Evolutionary conservation across 2,329 filamentous ascomycete species (phyloP).

Genomic region (Calonectria pauciramosa): DNA sequence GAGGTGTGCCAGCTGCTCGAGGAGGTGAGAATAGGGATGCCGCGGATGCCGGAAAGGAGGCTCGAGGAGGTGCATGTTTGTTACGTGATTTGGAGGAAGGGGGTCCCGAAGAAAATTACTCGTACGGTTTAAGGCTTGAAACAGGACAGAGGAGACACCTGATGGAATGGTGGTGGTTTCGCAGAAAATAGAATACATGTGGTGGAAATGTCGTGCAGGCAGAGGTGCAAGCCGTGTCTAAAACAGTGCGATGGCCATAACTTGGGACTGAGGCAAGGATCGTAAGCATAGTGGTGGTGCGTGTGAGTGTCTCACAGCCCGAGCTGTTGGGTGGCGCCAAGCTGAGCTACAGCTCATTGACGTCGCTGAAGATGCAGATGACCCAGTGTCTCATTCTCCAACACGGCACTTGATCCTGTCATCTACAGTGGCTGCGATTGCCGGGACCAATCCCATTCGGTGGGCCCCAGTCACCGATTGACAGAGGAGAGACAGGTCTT

Average conservation of each 20-base stretch:
- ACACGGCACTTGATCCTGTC: slow-evolving; percentile 8
- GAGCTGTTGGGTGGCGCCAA: not conserved
- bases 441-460: not conserved
- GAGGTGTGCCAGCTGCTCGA: not conserved
- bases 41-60: not conserved
- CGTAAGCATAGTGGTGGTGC: not conserved
- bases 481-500: not conserved
- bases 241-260: not conserved
- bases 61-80: not conserved
- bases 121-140: slow-evolving; percentile 4
- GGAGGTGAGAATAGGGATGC: not conserved
- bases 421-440: not conserved
- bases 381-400: slow-evolving; percentile 5
- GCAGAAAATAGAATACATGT: slow-evolving; percentile 13
- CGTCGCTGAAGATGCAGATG: slow-evolving; percentile 6
- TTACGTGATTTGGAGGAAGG: not conserved
- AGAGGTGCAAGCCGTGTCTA: not conserved
- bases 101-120: not conserved
- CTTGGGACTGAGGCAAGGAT: not conserved
- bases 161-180: slow-evolving; percentile 1
- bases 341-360: not conserved
- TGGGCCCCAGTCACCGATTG: not conserved
- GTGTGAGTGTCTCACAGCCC: not conserved
- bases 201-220: slow-evolving; percentile 6
- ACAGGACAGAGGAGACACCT: not conserved